Base-by-base conservation (phyloP, 192 early-diverging fungal genomes). In the Phycomyces nitens region DNA sequence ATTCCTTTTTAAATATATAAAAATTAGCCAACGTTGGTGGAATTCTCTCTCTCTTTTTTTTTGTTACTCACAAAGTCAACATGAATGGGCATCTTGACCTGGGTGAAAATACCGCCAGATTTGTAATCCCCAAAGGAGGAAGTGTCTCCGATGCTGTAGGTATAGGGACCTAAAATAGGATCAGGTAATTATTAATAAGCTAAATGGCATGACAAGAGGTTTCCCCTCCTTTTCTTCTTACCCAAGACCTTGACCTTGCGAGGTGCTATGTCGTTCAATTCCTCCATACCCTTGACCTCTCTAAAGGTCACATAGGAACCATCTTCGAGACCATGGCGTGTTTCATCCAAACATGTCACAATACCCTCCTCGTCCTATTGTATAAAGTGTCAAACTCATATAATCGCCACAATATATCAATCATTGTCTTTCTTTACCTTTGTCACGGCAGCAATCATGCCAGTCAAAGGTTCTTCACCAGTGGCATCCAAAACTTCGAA, bases 291-390 rank as follows among this genome's bases (percentile, higher is more conserved):
- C 66, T 94, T 75, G 14, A 99, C 74, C 70, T 99, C 96, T 27
- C 79, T 82, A 70, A 99, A 99, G 5, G 92, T 93, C 27, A 99
- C 96, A 72, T 82, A 86, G 69, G 97, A 94, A 7, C 97, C 97
- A 75, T 98, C 96, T 72, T 96, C 95, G n/a, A 99, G 77, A 20
- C 96, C 96, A 68, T 99, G 97, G 27, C 97, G 88, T 18, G 92
- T 87, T 68, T 99, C 97, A 70, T 98, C 97, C 60, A 98, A 77
- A 70, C 93, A 96, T 14, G 95, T 94, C 22, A 99, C 94, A 56
- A 95, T 82, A 55, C 91, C 93, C 53, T 97, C 90, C 8, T 70
- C 71, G 20, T 92, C 84, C 69, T 76, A 42, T 0, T 24, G 23
- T 12, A 23, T 44, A 42, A 34, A 39, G 8, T 29, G 5, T 18